Evolutionary conservation across 257 asterid species (phyloP).

Genomic region (Petunia axillaris): DNA sequence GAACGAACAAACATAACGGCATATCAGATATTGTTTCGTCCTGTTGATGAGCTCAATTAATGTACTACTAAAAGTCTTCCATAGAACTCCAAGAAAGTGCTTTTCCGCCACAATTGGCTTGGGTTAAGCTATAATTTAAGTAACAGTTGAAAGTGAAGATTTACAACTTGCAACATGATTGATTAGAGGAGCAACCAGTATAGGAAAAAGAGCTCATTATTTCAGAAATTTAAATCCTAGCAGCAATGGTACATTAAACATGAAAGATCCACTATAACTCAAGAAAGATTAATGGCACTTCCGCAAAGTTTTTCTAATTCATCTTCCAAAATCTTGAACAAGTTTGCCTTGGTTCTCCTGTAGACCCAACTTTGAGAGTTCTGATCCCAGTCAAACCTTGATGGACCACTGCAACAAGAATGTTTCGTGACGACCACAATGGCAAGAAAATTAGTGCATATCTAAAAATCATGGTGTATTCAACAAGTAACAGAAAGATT

Average conservation of each 20-base stretch:
- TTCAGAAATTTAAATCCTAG: not conserved
- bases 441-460: not conserved
- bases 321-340: constrained; percentile 53
- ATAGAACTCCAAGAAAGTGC: no score
- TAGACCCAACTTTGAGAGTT: constrained; percentile 69
- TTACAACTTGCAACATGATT: not conserved
- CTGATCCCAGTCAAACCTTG: constrained; percentile 89
- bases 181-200: not conserved
- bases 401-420: constrained; percentile 74
- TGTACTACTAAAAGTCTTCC: no score
- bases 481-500: not conserved
- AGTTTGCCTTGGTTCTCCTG: constrained; percentile 60
- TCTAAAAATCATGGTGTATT: no score
- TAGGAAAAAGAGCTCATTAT: not conserved
- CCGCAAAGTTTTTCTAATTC: constrained; percentile 78
- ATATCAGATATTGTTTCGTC: not conserved
- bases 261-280: not conserved
- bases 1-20: no score
- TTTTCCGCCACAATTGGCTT: no score
- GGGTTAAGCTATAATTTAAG: no score
- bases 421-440: not conserved
- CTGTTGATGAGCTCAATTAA: no score
- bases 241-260: not conserved
- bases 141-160: not conserved
- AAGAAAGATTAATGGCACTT: constrained; percentile 54